Percentiles rank a stretch among this genome's conserved stretches.
Evolutionary conservation across 495 filamentous ascomycete genomes (phyloP).

Genomic region (Neurospora sp.): DNA sequence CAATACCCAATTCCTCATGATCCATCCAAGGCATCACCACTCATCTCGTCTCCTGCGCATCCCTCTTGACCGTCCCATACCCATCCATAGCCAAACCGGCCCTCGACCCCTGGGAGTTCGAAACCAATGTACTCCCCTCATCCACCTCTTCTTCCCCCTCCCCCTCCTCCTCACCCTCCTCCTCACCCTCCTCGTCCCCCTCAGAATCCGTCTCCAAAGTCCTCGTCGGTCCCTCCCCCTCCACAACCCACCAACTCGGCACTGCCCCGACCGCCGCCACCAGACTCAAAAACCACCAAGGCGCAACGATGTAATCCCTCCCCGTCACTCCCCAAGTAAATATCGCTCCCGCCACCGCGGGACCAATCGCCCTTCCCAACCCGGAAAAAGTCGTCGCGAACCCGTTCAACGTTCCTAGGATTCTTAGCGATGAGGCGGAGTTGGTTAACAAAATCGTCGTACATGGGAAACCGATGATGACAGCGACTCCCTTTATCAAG

Average conservation of each 20-base stretch:
- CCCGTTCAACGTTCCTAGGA: conserved; percentile 85
- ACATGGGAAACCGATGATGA: conserved; percentile 79
- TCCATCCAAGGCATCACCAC: not conserved
- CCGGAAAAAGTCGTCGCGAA: conserved; percentile 72
- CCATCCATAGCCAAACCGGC: not conserved
- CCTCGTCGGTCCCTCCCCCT: conserved; percentile 61
- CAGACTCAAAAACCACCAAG: conserved; percentile 64
- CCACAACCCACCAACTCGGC: conserved; percentile 59
- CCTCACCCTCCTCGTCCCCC: conserved; percentile 26
- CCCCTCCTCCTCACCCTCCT: conserved; percentile 17
- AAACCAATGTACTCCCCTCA: not conserved
- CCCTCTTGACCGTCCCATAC: not conserved
- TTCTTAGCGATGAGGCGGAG: conserved; percentile 58
- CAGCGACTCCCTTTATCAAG: conserved; percentile 56
- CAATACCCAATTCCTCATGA: not conserved
- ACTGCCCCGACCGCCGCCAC: conserved; percentile 53
- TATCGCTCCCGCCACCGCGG: conserved; percentile 52
- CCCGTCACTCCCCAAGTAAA: conserved; percentile 60
- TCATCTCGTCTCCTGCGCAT: not conserved
- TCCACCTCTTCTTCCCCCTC: not conserved
- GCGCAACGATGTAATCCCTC: conserved; percentile 58
- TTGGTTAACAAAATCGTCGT: conserved; percentile 87
- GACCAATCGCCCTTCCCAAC: conserved; percentile 67
- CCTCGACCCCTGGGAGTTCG: not conserved
- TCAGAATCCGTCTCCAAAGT: conserved; percentile 11